Evolutionary conservation across 306 rosid genomes (phyloP).

Genomic region (Herpetospermum pedunculosum): DNA sequence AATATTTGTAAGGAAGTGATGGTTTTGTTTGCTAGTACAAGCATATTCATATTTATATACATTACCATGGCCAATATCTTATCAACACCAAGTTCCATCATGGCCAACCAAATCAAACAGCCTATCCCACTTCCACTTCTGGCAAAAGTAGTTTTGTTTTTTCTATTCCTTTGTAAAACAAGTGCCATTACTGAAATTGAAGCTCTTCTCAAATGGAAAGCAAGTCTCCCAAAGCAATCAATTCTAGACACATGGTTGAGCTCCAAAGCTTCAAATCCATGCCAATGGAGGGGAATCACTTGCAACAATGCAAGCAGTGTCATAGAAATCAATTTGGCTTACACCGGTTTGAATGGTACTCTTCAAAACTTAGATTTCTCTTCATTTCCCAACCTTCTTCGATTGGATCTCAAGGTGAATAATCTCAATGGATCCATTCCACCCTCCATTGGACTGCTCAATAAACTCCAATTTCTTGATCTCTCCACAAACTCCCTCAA

Average conservation of each 20-base stretch:
- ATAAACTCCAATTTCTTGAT: conserved; percentile 37
- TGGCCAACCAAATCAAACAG: neutral
- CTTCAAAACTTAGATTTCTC: conserved; percentile 33
- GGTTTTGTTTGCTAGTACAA: neutral
- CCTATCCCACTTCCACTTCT: neutral
- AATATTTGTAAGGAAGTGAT: no score
- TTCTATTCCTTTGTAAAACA: neutral
- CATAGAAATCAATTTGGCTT: conserved; percentile 24
- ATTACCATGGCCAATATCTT: neutral
- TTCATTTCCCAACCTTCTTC: conserved; percentile 37
- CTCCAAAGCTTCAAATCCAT: conserved; percentile 20
- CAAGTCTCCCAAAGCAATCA: conserved; percentile 31
- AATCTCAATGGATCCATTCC: conserved; percentile 39
- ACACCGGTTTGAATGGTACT: conserved; percentile 34
- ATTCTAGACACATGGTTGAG: conserved; percentile 29
- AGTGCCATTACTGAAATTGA: conserved; percentile 14
- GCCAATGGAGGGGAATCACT: conserved; percentile 41
- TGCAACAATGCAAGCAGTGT: conserved; percentile 26
- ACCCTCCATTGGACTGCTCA: conserved; percentile 24
- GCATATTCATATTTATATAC: neutral
- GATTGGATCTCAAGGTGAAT: conserved; percentile 37
- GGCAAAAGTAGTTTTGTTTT: neutral
- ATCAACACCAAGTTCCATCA: neutral
- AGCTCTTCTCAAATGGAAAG: conserved; percentile 42
- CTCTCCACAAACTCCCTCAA: conserved; percentile 33